Conservation (phyloP, 176 grass and related monocot species). For the Hsuehochloa calcarea region DNA sequence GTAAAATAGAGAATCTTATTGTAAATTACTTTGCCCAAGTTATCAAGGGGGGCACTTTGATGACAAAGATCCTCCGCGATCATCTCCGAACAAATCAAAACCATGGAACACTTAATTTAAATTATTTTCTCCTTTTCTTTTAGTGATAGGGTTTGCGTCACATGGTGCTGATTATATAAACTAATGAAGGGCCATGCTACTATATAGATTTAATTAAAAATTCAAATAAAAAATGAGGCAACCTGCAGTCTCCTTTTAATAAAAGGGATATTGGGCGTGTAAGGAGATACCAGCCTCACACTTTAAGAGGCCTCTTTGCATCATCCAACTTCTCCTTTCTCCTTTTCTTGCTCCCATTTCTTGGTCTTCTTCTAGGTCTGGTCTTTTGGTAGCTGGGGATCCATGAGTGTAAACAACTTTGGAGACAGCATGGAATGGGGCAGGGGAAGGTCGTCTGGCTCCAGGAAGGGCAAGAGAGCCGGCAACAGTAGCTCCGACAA, state of each 20-base stretch:
- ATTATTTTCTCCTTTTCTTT: conserved; percentile 3
- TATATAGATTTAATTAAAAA: conserved; percentile 15
- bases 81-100: background rate
- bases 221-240: conserved; percentile 5
- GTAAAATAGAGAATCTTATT: background rate
- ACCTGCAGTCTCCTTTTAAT: conserved; percentile 40
- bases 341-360: conserved; percentile 23
- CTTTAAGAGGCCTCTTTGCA: conserved; percentile 55
- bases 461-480: conserved; percentile 57
- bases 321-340: conserved; percentile 29
- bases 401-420: conserved; percentile 56
- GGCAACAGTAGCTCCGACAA: conserved; percentile 43
- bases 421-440: conserved; percentile 60
- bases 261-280: conserved; percentile 26
- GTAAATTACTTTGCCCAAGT: background rate
- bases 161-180: conserved; percentile 29
- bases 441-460: conserved; percentile 37
- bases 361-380: conserved; percentile 42
- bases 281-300: conserved; percentile 66
- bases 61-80: conserved; percentile 34
- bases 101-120: background rate
- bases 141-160: conserved; percentile 7
- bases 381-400: conserved; percentile 26
- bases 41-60: background rate
- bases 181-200: conserved; percentile 2